Evolutionary conservation across 2,329 filamentous ascomycete genomes (phyloP).

Genomic region (Curvularia sp.): DNA sequence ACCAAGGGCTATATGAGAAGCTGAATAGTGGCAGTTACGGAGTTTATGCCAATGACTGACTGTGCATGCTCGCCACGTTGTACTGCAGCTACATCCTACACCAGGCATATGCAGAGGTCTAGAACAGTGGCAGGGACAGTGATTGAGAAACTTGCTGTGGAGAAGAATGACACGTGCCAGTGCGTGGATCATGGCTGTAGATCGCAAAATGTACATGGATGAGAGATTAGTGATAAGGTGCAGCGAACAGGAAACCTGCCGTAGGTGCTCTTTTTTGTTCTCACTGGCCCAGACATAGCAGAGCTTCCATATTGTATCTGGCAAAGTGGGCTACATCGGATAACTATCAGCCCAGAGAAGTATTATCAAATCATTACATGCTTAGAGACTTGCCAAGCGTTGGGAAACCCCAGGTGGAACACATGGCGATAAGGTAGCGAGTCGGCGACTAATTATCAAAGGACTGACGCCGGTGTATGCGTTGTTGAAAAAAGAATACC

Average conservation of each 20-base stretch:
- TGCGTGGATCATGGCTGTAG: conserved; percentile 1
- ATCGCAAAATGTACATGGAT: conserved; percentile 5
- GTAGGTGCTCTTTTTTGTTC: conserved; percentile 1
- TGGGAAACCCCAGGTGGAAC: conserved; percentile 3
- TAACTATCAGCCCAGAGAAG: conserved; percentile 2
- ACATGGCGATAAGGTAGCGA: background rate
- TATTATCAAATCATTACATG: conserved; percentile 6
- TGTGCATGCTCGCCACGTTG: background rate
- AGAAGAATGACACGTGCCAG: conserved; percentile 3
- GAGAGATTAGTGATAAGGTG: conserved; percentile 1
- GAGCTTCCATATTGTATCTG: background rate
- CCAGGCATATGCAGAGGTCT: conserved; percentile 3
- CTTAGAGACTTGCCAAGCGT: conserved; percentile 5
- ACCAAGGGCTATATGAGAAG: background rate
- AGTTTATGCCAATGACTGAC: background rate
- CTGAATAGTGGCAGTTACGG: conserved; percentile 1
- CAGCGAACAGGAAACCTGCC: conserved; percentile 11
- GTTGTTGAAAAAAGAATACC: conserved; percentile 7
- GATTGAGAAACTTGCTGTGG: conserved; percentile 1
- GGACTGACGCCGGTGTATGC: conserved; percentile 3
- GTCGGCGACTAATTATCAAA: background rate
- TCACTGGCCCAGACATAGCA: conserved; percentile 4
- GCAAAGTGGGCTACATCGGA: background rate
- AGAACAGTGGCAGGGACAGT: conserved; percentile 3
- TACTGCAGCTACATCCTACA: conserved; percentile 2